Evolutionary conservation across 768 basidiomycete genomes (phyloP), one percentile per base, ranked within the genome.

Genomic region (Hemileccinum rubropunctum): DNA sequence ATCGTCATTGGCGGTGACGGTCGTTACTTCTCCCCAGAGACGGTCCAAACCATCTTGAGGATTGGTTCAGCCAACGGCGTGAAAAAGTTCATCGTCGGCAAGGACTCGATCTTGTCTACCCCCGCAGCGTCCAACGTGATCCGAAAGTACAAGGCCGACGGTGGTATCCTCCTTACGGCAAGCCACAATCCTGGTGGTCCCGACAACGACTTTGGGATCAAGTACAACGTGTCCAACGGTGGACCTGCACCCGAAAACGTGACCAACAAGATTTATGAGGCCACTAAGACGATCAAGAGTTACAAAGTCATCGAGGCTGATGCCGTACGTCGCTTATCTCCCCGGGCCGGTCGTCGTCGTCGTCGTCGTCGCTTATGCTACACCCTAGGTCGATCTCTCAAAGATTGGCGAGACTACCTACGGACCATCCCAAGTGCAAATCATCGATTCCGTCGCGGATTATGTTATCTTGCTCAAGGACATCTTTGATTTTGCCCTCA

Each of bases 121-220:
- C 97, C 97, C 15, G 97, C 97, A 28, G 97, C 89, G 7, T 97
- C 93, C 57, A 92, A 97, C 69, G 73, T 97, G 59, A 99, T 99
- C 71, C 79, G 97, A 56, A 92, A 93, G 61, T 92, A 92, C 76
- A 93, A 97, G 71, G 95, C 95, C 4, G 83, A 91, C 59, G 97
- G 97, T 39, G 97, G 97, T 56, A 99, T 99, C 70, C 78, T 99
- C 47, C 78, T 99, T 57, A 99, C 97, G 6, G 97, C 97, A 15
- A 88, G 85, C 53, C 97, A 99, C 78, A 99, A 99, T 71, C 95
- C 97, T 15, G 97, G 97, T 47, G 97, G 97, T 20, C 97, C 97
- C n/a, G 81, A 92, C 65, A 88, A 90, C 61, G 97, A 99, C 71
- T 99, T 98, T 68, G 97, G 97, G 42, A 98, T 99, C 82, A 98